These are phyloP conservation scores for Glutinoglossum americanum DNA, from an alignment of 495 filamentous ascomycete species.

Conservation along the genomic window DNA sequence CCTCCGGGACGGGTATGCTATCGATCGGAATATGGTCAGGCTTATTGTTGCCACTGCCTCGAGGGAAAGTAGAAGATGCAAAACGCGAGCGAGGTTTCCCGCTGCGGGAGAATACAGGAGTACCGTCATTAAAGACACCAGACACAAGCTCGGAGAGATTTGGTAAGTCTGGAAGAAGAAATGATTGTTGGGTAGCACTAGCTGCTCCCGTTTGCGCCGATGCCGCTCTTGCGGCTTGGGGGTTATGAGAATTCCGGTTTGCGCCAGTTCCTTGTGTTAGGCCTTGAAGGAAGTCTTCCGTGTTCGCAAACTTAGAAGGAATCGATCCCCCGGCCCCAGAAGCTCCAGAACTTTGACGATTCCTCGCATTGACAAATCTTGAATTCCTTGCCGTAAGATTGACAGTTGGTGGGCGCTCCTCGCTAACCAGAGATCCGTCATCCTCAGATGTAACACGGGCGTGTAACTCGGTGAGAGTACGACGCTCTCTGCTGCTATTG, in stretches of 20 bases:
- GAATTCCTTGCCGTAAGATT: slow-evolving; percentile 28
- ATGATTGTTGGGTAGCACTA: slow-evolving; percentile 25
- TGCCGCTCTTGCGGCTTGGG: not conserved
- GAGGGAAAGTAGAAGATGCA: slow-evolving; percentile 18
- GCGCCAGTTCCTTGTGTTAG: not conserved
- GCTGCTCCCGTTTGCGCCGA: not conserved
- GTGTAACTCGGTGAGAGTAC: slow-evolving; percentile 30
- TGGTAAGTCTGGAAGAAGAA: slow-evolving; percentile 43
- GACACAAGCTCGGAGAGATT: slow-evolving; percentile 54
- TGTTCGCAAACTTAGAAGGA: slow-evolving; percentile 4
- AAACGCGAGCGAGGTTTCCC: slow-evolving; percentile 34
- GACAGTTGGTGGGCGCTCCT: slow-evolving; percentile 28
- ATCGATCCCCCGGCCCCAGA: slow-evolving; percentile 6
- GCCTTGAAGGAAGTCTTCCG: not conserved
- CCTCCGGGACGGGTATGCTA: slow-evolving; percentile 40
- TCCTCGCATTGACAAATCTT: slow-evolving; percentile 29
- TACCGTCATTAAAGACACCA: slow-evolving; percentile 42
- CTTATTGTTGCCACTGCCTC: not conserved
- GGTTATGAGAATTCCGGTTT: not conserved
- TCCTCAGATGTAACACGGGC: slow-evolving; percentile 32
- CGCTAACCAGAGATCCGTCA: slow-evolving; percentile 28
- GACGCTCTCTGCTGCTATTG: slow-evolving; percentile 6
- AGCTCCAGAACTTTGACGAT: slow-evolving; percentile 22
- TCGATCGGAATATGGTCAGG: slow-evolving; percentile 24
- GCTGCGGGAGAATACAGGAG: slow-evolving; percentile 35